Base-by-base conservation (phyloP, 768 basidiomycete genomes). In the Leccinum subgranulosum region DNA sequence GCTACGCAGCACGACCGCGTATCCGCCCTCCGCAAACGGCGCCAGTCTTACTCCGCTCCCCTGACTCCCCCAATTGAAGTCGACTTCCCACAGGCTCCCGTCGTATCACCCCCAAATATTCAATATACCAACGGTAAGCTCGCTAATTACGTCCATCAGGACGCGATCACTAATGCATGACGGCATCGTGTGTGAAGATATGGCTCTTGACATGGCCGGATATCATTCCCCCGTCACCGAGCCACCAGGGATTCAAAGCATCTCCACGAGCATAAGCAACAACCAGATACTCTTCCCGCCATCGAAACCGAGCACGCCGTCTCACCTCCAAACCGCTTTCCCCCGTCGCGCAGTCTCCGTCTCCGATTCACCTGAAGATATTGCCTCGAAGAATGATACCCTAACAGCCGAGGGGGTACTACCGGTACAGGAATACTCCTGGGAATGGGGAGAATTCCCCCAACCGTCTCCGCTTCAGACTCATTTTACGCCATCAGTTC, bases 381-480 rank as follows among this genome's bases (percentile, higher is more conserved):
- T 74, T 45, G 64, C 69, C 4, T 29, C 58, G 21, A 63, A 57
- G 49, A 57, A 25, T 11, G 59, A 60, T 51, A 45, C 55, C 27
- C 41, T 54, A 25, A 19, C 51, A 8, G 9, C 41, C 14, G 59
- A 66, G 19, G 57, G 45, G 46, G 56, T 69, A 12, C 49, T 73
- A 19, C 69, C 67, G 4, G 65, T 79, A 3, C 85, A 84, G 55
- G 88, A 91, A 66, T 94, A 94, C 65, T 89, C 90, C 6, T 95
- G 94, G 94, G 94, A 95, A 64, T 95, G 94, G 93, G 93, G 92
- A 27, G 85, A 82, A 19, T 91, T 95, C 65, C 94, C 92, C 28
- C 88, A 86, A 60, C 87, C 84, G 23, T 90, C 90, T 4, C 88
- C 88, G 1, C 73, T 84, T 63, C 81, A 80, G 53, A 60, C 80